Conservation (phyloP, 371 early-diverging fungal genomes). For the Rhizomucor pusillus region DNA sequence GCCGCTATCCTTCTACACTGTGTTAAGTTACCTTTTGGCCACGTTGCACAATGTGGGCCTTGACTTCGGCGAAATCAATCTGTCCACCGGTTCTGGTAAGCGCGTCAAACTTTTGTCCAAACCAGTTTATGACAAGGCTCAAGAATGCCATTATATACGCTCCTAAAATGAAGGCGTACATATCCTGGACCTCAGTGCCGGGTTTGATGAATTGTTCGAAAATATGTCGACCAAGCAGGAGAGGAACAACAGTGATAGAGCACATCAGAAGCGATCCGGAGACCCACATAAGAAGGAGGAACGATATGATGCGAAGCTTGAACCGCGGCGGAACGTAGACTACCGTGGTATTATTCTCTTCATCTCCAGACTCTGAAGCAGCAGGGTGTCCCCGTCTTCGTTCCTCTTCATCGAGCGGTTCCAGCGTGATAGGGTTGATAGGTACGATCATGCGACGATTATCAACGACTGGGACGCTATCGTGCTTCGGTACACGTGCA, state of each 20-base stretch:
- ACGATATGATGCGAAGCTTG: constrained; percentile 34
- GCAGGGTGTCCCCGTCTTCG: constrained; percentile 56
- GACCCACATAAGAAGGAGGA: constrained; percentile 58
- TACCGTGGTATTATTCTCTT: constrained; percentile 49
- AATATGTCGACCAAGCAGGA: constrained; percentile 43
- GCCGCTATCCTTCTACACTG: too few relatives aligned
- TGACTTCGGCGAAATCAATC: background rate
- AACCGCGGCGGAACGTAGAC: constrained; percentile 72
- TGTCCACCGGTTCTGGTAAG: constrained; percentile 1
- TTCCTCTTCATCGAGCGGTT: constrained; percentile 59
- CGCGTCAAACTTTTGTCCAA: constrained; percentile 15
- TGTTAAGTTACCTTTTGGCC: constrained; percentile 5
- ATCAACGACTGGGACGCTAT: constrained; percentile 68
- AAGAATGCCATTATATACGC: constrained; percentile 35
- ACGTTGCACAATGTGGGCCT: constrained; percentile 3
- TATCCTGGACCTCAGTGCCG: constrained; percentile 49
- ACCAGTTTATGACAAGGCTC: constrained; percentile 19
- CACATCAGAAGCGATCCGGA: constrained; percentile 48
- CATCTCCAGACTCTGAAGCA: constrained; percentile 47
- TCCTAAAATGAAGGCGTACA: constrained; percentile 54
- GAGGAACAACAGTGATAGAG: constrained; percentile 48
- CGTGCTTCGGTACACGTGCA: constrained; percentile 69
- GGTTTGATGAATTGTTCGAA: constrained; percentile 36
- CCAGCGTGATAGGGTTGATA: constrained; percentile 59
- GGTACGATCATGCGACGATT: constrained; percentile 73